These are phyloP conservation scores for Backusella westeae DNA, from an alignment of 192 early-diverging fungal species.

Conservation along the genomic window DNA sequence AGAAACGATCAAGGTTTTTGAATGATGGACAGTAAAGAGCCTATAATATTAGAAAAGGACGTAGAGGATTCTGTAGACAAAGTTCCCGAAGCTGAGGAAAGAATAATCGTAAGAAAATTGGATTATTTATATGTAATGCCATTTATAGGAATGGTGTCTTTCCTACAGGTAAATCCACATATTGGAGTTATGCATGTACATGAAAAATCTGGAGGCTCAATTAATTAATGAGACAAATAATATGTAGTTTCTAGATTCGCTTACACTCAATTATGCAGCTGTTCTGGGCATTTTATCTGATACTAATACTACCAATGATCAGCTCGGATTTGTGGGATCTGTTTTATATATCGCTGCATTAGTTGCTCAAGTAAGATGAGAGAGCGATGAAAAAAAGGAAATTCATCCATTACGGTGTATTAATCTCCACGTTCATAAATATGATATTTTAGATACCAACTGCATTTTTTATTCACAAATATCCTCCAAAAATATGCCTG, in stretches of 20 bases:
- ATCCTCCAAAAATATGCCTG: slow-evolving; percentile 5
- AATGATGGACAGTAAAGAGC: not conserved
- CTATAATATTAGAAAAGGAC: not conserved
- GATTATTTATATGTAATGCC: slow-evolving; percentile 22
- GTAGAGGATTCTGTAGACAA: not conserved
- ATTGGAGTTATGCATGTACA: too few relatives aligned
- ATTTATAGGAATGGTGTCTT: not conserved
- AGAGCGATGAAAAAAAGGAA: too few relatives aligned
- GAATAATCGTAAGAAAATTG: not conserved
- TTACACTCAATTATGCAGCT: slow-evolving; percentile 16
- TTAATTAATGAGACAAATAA: not conserved
- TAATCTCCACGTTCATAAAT: not conserved
- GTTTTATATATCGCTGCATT: slow-evolving; percentile 26
- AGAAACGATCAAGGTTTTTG: not conserved
- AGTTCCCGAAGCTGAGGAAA: not conserved
- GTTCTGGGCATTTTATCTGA: slow-evolving; percentile 14
- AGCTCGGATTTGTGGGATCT: slow-evolving; percentile 20
- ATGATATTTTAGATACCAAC: slow-evolving; percentile 15
- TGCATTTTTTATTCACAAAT: slow-evolving; percentile 22
- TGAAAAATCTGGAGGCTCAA: not conserved
- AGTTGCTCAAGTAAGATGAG: slow-evolving; percentile 6
- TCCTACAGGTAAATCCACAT: slow-evolving; percentile 15
- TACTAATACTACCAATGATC: not conserved
- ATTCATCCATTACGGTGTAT: not conserved
- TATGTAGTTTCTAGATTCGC: slow-evolving; percentile 21